Evolutionary conservation across 495 filamentous ascomycete species (phyloP).

Genomic region (Astrothelium macrocarpum): DNA sequence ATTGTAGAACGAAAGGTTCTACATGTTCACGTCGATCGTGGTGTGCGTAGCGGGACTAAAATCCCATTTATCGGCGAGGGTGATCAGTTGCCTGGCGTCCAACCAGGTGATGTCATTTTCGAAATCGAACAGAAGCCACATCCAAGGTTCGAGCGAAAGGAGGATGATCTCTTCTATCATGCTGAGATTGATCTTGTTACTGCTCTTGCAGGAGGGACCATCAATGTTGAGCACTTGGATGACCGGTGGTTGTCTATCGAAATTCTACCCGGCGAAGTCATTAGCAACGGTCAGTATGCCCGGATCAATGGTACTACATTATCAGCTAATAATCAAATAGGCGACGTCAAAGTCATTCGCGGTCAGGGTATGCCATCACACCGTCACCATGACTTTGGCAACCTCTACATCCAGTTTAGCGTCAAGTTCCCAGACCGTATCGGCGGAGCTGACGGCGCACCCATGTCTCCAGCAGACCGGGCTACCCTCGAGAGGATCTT

Average conservation of each 20-base stretch:
- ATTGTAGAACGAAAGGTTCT: slow-evolving; percentile 94
- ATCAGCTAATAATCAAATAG: slow-evolving; percentile 39
- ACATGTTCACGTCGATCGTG: slow-evolving; percentile 93
- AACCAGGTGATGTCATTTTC: slow-evolving; percentile 91
- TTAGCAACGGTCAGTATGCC: slow-evolving; percentile 68
- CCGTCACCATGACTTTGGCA: slow-evolving; percentile 91
- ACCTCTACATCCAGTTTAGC: slow-evolving; percentile 94
- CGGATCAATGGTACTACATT: slow-evolving; percentile 2
- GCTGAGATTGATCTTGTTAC: slow-evolving; percentile 94
- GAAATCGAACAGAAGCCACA: slow-evolving; percentile 98
- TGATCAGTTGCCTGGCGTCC: slow-evolving; percentile 87
- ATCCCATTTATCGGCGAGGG: slow-evolving; percentile 94
- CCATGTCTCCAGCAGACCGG: slow-evolving; percentile 45
- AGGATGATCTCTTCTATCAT: slow-evolving; percentile 92
- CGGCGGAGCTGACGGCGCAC: slow-evolving; percentile 40
- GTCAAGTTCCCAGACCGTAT: slow-evolving; percentile 75
- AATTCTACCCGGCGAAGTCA: slow-evolving; percentile 86
- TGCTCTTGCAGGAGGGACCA: slow-evolving; percentile 76
- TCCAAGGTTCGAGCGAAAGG: slow-evolving; percentile 85
- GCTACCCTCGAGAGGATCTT: slow-evolving; percentile 68
- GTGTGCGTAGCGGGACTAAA: slow-evolving; percentile 86
- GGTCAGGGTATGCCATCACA: slow-evolving; percentile 97
- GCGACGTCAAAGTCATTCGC: slow-evolving; percentile 83
- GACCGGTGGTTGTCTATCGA: slow-evolving; percentile 91
- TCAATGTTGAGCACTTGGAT: slow-evolving; percentile 93